Base-by-base conservation (phyloP, 805 yeast species). In the Spathaspora passalidarum region DNA sequence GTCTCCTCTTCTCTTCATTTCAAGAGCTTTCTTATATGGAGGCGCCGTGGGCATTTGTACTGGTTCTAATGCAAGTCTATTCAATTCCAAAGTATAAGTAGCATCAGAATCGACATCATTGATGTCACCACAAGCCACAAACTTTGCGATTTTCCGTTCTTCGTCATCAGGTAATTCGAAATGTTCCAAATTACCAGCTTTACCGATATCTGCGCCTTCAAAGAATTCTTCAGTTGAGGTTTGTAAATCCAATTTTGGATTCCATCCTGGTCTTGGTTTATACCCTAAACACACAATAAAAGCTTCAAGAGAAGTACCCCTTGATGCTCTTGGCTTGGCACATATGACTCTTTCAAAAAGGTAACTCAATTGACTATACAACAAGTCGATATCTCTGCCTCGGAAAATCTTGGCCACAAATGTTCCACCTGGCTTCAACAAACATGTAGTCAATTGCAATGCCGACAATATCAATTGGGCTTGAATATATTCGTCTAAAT, bases 41-140 rank as follows among this genome's bases (percentile, higher is more conserved):
- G 99, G 99, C 25, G 96, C 94, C 0, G 97, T 91, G 7, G 99
- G 99, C 63, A 82, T 74, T 59, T 94, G 98, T 9, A 94, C 96
- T 0, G 99, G 99, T 54, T 89, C 95, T 49, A 94, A 67, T 48
- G 89, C 83, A 23, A 60, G 53, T 32, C 60, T 64, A 23, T 55
- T 59, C 2, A 56, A 43, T 23, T 80, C 82, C 32, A 83, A 65
- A 5, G 81, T 67, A 61, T 94, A 94, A 0, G 98, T 92, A 0
- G 99, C 99, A 66, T 94, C 99, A 0, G 97, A 88, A 63, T 94
- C 99, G 43, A 84, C 86, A 54, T 86, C 86, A 37, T 82, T 75
- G 47, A 94, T 73, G 57, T 90, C 97, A 35, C 99, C 99, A 66
- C 99, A 94, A 0, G 98, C 96, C 48, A 94, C 72, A 56, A 92